These are phyloP conservation scores for Tylopilus plumbeoviolaceoides DNA, from an alignment of 768 basidiomycete genomes.

Conservation along the genomic window DNA sequence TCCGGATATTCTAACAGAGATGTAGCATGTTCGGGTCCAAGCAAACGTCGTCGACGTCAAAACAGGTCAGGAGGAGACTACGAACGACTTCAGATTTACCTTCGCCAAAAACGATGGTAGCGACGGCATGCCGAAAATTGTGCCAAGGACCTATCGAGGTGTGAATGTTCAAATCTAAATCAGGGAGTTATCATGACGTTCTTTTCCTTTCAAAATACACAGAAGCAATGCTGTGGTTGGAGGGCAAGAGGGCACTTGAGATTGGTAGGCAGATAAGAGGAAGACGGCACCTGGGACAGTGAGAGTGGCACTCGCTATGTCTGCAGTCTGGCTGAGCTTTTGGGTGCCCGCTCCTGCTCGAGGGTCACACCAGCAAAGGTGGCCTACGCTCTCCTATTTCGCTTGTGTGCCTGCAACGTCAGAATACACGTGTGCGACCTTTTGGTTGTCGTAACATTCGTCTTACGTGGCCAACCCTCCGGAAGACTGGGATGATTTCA, in stretches of 20 bases:
- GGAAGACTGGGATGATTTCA: neutral
- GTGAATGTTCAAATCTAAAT: neutral
- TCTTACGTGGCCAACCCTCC: neutral
- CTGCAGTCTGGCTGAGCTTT: neutral
- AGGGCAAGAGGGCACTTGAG: conserved; percentile 69
- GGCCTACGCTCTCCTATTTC: neutral
- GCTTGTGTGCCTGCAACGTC: neutral
- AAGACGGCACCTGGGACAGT: conserved; percentile 15
- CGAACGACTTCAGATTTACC: conserved; percentile 76
- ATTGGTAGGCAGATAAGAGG: conserved; percentile 63
- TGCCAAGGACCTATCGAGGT: conserved; percentile 73
- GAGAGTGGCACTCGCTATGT: neutral
- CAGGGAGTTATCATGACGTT: neutral
- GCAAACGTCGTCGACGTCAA: conserved; percentile 68
- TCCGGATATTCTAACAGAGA: neutral
- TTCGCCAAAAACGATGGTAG: conserved; percentile 49
- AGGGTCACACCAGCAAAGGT: neutral
- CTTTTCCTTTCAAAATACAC: conserved; percentile 15
- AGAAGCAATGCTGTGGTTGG: conserved; percentile 87
- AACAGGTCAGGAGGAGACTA: conserved; percentile 61
- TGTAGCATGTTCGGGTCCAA: conserved; percentile 65
- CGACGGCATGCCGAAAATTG: conserved; percentile 40
- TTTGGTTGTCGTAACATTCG: no score
- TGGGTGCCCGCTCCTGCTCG: neutral
- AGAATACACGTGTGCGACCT: neutral